Evolutionary conservation across 2,329 filamentous ascomycete genomes (phyloP).

Genomic region (Venturia asperata): DNA sequence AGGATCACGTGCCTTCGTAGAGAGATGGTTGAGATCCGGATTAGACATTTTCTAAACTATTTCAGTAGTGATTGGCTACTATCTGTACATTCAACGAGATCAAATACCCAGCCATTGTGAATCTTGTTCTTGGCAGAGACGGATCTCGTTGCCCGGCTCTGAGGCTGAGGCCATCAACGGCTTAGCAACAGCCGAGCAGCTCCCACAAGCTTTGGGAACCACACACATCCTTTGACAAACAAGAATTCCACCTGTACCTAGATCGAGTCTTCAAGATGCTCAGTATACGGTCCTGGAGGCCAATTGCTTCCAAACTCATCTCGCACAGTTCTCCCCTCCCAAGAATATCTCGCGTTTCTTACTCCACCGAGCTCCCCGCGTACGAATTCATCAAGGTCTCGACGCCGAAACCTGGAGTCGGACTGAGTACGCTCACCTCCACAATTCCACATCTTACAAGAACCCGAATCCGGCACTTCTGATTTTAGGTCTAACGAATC

Average conservation of each 20-base stretch:
- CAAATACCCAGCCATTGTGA: neutral
- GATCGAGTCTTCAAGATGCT: slow-evolving; percentile 6
- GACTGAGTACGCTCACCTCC: slow-evolving; percentile 56
- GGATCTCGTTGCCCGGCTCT: neutral
- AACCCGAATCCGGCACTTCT: neutral
- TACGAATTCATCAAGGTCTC: slow-evolving; percentile 83
- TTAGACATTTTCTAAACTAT: neutral
- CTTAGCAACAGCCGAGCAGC: neutral
- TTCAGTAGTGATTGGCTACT: neutral
- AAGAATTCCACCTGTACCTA: neutral
- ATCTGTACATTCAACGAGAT: neutral
- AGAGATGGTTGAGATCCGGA: neutral
- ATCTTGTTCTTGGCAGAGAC: neutral
- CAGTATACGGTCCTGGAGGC: slow-evolving; percentile 50
- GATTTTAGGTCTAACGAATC: slow-evolving; percentile 19
- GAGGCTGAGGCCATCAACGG: neutral
- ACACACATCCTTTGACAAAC: neutral
- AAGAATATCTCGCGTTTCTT: slow-evolving; percentile 43
- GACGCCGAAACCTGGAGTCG: slow-evolving; percentile 79
- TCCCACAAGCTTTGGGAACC: neutral
- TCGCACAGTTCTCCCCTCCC: slow-evolving; percentile 43
- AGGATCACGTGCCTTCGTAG: neutral
- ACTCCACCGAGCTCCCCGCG: slow-evolving; percentile 38
- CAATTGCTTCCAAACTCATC: slow-evolving; percentile 55
- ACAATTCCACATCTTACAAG: neutral